Evolutionary conservation across 2,329 filamentous ascomycete genomes (phyloP), one percentile per base, ranked within the genome.

Genomic region (Drechmeria coniospora): DNA sequence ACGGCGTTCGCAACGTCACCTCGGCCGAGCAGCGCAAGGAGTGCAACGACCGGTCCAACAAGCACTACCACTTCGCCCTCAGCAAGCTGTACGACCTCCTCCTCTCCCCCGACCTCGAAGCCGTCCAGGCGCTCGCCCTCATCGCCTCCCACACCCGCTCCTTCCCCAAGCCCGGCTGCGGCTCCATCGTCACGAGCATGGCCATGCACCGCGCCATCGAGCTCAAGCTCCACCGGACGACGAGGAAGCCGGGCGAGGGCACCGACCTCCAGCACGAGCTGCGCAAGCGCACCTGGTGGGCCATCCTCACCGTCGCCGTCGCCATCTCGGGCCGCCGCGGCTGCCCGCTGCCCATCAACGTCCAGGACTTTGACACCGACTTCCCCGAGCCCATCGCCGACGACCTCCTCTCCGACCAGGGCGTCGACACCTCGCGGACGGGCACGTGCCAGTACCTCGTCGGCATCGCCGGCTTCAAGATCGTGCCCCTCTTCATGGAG

Each of bases 241-340:
- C 65, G 9, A 75, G 71, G 36, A 49, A 50, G 4, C 51, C 56
- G 0, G 53, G 51, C 6, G 54, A 59, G 29, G 48, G 45, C 10
- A 66, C 61, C 1, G 63, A 57, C n/a, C 61, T 84, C 1, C 69
- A 78, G 5, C 68, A 79, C 33, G 81, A 92, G 47, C 49, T 86
- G 50, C 67, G 81, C 15, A 86, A 86, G 53, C 65, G 82, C 11
- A 63, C 74, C 1, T 92, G 82, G 60, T 92, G 80, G 78, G 63
- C 63, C 5, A 61, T 86, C 8, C 53, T 84, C 22, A 59, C 65
- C 5, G 61, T 84, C 10, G 65, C 73, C 33, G 61, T 79, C 8
- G 71, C 69, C n/a, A 57, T 87, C 8, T 73, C 73, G 39, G 79
- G 79, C 13, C 80, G 79, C 32, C 68, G 86, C 20, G 82, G 82